Percentiles rank a stretch among this genome's conserved stretches.
phyloP scores from a whole-genome alignment of 1,284 basidiomycete species.

The Tetrapyrgos nigripes region DNA sequence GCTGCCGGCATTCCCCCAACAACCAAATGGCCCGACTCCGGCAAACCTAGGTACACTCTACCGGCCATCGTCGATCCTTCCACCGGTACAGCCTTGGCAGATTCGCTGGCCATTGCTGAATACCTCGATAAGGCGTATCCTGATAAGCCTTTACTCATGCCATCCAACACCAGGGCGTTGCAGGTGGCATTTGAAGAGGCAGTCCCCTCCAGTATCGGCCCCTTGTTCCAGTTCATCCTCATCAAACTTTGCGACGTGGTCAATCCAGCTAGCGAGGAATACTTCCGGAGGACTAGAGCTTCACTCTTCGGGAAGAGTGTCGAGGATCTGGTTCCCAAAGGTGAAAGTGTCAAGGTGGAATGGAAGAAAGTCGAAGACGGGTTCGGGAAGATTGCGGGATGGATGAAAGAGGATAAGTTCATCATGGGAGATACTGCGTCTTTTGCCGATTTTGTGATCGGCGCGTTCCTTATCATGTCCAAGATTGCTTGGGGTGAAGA shows the following conservation, averaged over 20 bases:
- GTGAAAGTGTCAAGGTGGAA: too few species aligned
- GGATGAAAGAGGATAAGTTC: slow-evolving; percentile 34
- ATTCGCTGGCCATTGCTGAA: too few species aligned
- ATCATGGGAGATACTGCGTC: slow-evolving; percentile 20
- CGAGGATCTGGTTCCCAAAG: too few species aligned
- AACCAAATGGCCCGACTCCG: slow-evolving; percentile 36
- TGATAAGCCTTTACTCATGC: slow-evolving; percentile 33
- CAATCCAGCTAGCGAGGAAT: too few species aligned
- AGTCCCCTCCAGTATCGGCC: slow-evolving; percentile 20
- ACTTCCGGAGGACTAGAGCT: too few species aligned
- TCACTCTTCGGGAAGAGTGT: too few species aligned
- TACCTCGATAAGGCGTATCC: too few species aligned
- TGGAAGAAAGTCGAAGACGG: slow-evolving; percentile 31
- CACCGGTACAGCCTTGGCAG: slow-evolving; percentile 30
- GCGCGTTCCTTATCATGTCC: slow-evolving; percentile 1
- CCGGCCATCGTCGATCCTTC: slow-evolving; percentile 45
- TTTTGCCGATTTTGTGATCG: slow-evolving; percentile 13
- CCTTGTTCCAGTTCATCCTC: too few species aligned
- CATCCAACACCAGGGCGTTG: slow-evolving; percentile 28
- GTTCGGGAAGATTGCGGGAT: slow-evolving; percentile 27
- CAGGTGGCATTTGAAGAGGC: slow-evolving; percentile 26
- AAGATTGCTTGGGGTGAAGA: too few species aligned
- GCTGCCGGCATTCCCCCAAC: slow-evolving; percentile 47
- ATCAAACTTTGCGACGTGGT: too few species aligned
- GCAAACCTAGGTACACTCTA: slow-evolving; percentile 43